Base-by-base conservation (phyloP, 176 grass and related monocot genomes). In the Avena insularis region DNA sequence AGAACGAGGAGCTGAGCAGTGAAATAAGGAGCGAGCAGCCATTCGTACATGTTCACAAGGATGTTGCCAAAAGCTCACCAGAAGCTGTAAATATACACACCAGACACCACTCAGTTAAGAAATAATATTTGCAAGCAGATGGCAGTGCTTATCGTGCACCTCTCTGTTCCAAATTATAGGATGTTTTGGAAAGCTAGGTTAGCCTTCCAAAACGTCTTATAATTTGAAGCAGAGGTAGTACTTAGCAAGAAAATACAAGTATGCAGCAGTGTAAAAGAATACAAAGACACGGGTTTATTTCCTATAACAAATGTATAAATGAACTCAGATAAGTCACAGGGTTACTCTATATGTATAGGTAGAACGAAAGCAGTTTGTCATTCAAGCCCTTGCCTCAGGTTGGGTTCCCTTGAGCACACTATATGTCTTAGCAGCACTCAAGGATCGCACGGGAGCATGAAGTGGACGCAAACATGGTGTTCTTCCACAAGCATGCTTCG, bases 61-160 rank as follows among this genome's bases (percentile, higher is more conserved):
- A 87, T 95, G 86, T 88, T 95, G 96, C 96, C 96, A 98, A 88
- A 98, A 98, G 78, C 96, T 98, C 88, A 95, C 96, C 78, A 98
- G 88, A 87, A 98, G 91, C 96, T 98, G 91, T 11, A 86, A 82
- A 86, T 10, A 84, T 74, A 82, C 67, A 79, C 65, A 49, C 31
- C 46, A 12, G 17, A 79, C 65, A 49, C 31, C 46, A 9, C 23
- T 79, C 70, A 50, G 14, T 54, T 54, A 75, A 17, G 53, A 63
- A 20, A 56, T 71, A 53, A 13, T 72, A 43, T 63, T 84, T 73
- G 66, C 58, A 58, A 7, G 69, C 16, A 85, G 48, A 85, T 60
- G 4, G 14, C 4, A 12, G 23, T 58, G 8, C 20, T 85, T 67
- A 59, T 77, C 36, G 35, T 53, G 49, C 40, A 43, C 40, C 40